phyloP scores from a whole-genome alignment of 2,329 filamentous ascomycete species.

The Stagonosporopsis vannaccii region DNA sequence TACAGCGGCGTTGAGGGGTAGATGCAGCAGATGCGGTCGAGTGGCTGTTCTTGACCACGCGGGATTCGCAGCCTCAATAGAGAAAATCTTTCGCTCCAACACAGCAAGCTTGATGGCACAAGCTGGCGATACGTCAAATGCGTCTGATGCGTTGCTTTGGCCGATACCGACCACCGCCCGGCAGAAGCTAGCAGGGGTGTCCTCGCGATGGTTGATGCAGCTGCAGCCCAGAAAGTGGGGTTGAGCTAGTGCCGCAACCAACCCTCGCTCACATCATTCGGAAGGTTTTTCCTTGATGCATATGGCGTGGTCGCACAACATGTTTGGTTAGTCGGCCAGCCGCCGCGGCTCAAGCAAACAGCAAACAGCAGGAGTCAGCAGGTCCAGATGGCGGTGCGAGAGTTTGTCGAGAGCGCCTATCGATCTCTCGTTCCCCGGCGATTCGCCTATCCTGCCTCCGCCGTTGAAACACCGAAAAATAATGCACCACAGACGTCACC shows the following conservation, averaged over 20 bases:
- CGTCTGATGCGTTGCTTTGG: conserved; percentile 10
- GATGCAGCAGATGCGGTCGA: conserved; percentile 1
- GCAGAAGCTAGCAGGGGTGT: conserved; percentile 19
- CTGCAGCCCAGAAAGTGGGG: conserved; percentile 19
- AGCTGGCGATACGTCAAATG: conserved; percentile 14
- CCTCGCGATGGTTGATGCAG: conserved; percentile 10
- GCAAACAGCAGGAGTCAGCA: background rate
- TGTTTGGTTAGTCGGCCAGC: background rate
- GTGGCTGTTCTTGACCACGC: background rate
- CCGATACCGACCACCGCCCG: conserved; percentile 30
- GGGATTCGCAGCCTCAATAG: conserved; percentile 5
- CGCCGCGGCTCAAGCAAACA: conserved; percentile 2
- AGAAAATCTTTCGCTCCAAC: conserved; percentile 10
- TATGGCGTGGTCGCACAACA: conserved; percentile 12
- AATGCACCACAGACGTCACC: conserved; percentile 18
- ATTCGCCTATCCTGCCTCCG: conserved; percentile 10
- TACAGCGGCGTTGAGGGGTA: conserved; percentile 3
- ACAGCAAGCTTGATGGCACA: conserved; percentile 10
- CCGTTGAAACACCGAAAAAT: conserved; percentile 12
- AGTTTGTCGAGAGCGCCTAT: conserved; percentile 4
- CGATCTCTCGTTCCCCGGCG: background rate
- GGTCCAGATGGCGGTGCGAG: background rate
- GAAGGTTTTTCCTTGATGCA: conserved; percentile 15
- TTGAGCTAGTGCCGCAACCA: conserved; percentile 13
- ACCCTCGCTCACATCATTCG: conserved; percentile 23